Evolutionary conservation across 2,329 filamentous ascomycete genomes (phyloP).

Genomic region (Neobulgaria alba): DNA sequence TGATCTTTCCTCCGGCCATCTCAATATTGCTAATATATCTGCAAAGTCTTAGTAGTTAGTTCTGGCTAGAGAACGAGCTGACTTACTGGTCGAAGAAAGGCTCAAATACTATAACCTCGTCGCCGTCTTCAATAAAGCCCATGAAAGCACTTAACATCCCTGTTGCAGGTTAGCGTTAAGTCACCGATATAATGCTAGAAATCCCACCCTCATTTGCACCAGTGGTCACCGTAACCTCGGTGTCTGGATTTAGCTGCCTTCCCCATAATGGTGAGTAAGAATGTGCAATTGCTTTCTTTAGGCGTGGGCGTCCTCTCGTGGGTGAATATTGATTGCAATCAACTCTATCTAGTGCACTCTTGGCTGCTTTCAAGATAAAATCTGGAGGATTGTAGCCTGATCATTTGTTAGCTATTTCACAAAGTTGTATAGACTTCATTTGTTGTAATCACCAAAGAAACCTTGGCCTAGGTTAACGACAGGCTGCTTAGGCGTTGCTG

Average conservation of each 20-base stretch:
- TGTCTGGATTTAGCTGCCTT: constrained; percentile 73
- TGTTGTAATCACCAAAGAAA: too few relatives aligned
- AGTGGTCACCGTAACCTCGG: constrained; percentile 90
- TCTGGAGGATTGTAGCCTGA: constrained; percentile 88
- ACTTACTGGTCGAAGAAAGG: constrained; percentile 92
- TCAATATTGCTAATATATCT: constrained; percentile 96
- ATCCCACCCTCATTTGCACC: constrained; percentile 82
- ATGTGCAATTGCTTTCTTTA: constrained; percentile 88
- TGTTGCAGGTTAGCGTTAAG: constrained; percentile 22
- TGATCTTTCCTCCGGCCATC: constrained; percentile 91
- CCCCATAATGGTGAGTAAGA: constrained; percentile 89
- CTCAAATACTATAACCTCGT: constrained; percentile 97
- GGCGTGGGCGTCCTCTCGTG: constrained; percentile 81
- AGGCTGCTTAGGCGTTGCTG: constrained; percentile 52
- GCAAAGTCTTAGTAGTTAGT: constrained; percentile 6
- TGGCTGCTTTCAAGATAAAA: constrained; percentile 88
- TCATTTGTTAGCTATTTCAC: too few relatives aligned
- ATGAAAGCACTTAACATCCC: constrained; percentile 96
- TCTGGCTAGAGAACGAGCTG: not conserved
- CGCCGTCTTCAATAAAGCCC: constrained; percentile 88
- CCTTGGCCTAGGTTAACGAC: constrained; percentile 59
- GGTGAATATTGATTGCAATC: constrained; percentile 99
- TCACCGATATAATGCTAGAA: constrained; percentile 18
- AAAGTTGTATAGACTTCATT: too few relatives aligned
- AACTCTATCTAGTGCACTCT: constrained; percentile 77